Evolutionary conservation across 768 basidiomycete genomes (phyloP).

Genomic region (Amyloporia xantha): DNA sequence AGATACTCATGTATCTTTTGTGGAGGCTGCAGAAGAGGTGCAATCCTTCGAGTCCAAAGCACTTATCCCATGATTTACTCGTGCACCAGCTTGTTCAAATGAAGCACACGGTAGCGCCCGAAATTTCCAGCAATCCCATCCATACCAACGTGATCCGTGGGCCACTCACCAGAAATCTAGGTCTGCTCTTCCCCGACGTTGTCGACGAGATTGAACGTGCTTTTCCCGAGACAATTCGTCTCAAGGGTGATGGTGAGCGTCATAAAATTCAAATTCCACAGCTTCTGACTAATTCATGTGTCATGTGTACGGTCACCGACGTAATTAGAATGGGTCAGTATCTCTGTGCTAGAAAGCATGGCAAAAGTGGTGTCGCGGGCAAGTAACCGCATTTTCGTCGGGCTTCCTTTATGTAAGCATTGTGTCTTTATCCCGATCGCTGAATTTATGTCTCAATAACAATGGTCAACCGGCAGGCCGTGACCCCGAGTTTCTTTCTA

Average conservation of each 20-base stretch:
- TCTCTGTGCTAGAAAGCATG: constrained; percentile 23
- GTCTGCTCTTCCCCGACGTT: constrained; percentile 16
- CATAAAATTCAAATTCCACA: neutral
- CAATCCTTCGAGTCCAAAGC: too few species aligned
- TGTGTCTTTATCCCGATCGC: too few species aligned
- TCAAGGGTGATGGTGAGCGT: constrained; percentile 11
- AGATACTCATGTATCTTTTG: constrained; percentile 39
- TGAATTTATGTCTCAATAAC: constrained; percentile 4
- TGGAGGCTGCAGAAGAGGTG: constrained; percentile 35
- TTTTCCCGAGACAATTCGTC: constrained; percentile 25
- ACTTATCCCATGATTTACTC: neutral
- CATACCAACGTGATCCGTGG: constrained; percentile 20
- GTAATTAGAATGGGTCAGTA: constrained; percentile 30
- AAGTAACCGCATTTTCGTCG: constrained; percentile 43
- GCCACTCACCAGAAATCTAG: constrained; percentile 22
- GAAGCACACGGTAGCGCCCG: constrained; percentile 27
- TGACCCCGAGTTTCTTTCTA: constrained; percentile 19
- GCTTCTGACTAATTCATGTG: neutral
- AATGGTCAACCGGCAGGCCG: constrained; percentile 16
- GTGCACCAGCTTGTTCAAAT: neutral
- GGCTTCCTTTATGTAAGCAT: constrained; percentile 39
- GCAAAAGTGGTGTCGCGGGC: constrained; percentile 33
- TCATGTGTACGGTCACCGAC: neutral
- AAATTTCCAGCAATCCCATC: constrained; percentile 11
- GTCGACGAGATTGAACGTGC: constrained; percentile 21